Evolutionary conservation across 305 asterid genomes (phyloP), one percentile per base, ranked within the genome.

Genomic region (Solanum hybrid): DNA sequence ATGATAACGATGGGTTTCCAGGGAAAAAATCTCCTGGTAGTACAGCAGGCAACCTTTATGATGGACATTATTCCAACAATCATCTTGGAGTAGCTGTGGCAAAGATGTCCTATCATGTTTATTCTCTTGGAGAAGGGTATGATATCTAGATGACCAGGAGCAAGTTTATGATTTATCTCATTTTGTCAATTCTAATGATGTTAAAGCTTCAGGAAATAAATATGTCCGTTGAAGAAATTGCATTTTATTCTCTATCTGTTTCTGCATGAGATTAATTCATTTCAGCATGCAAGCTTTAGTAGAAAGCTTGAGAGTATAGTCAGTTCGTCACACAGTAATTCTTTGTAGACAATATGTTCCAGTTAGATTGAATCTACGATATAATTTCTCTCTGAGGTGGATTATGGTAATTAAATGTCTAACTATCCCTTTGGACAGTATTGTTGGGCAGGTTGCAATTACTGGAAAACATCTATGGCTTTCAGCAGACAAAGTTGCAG

Each of bases 51-150:
- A 93, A 92, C 95, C 88, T 88, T 89, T 94, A 87, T 81, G 96
- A 93, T 91, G 95, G 93, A 80, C 92, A 91, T 89, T 91, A 90
- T 93, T 92, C 95, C 65, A 96, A 93, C 76, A 98, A 95, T 92
- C 94, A 94, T 82, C 94, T 97, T 89, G 98, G 96, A 91, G 93
- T 95, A 94, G 98, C 97, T 89, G 93, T 97, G 92, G 98, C 98
- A 82, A 95, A 96, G 93, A 95, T 97, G 98, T 93, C 99, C 68
- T 96, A 93, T 93, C 97, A 95, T 94, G 97, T 94, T 75, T 96
- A 95, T 93, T 94, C 97, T 93, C 96, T 97, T 86, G 98, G 99
- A 91, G 98, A 97, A 94, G 99, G 99, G 99, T 97, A 97, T 73
- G 97, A 77, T 70, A 84, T 88, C 89, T 87, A 79, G 57, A 85